These are phyloP conservation scores for Draba incana DNA, from an alignment of 345 rosid genomes.

Conservation along the genomic window DNA sequence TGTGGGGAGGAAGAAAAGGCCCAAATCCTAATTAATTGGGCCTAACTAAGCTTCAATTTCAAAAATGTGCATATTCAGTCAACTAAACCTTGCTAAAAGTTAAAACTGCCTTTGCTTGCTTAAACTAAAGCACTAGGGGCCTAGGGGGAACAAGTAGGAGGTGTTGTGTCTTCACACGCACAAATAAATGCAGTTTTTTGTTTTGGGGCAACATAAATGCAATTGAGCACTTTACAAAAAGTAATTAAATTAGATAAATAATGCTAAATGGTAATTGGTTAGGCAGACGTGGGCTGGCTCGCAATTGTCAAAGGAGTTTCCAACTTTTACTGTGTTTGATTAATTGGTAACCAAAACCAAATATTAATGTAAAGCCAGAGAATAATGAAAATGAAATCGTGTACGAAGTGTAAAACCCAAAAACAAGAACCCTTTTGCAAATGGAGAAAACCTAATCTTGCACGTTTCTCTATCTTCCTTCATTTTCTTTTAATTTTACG, in stretches of 20 bases:
- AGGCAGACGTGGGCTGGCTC: slow-evolving; percentile 27
- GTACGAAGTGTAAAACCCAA: slow-evolving; percentile 28
- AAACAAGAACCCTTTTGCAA: slow-evolving; percentile 17
- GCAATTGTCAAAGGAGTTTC: slow-evolving; percentile 29
- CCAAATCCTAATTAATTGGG: neutral
- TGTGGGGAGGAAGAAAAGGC: too few relatives aligned
- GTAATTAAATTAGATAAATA: slow-evolving; percentile 10
- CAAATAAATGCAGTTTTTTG: slow-evolving; percentile 20
- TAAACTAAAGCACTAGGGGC: neutral
- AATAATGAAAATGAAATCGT: slow-evolving; percentile 11
- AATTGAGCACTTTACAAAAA: neutral
- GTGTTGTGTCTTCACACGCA: slow-evolving; percentile 35
- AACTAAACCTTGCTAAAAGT: too few relatives aligned
- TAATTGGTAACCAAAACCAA: slow-evolving; percentile 11
- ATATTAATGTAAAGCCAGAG: neutral
- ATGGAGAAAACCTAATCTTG: slow-evolving; percentile 39
- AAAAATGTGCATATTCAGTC: neutral
- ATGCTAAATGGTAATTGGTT: slow-evolving; percentile 18
- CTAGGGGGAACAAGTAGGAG: slow-evolving; percentile 37
- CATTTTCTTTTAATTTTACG: slow-evolving; percentile 1
- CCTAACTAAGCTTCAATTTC: neutral
- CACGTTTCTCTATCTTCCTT: slow-evolving; percentile 35
- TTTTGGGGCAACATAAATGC: slow-evolving; percentile 17
- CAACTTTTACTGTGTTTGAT: slow-evolving; percentile 31
- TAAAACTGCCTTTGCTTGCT: too few relatives aligned